phyloP scores from a whole-genome alignment of 306 rosid genomes.

The Prunus persica region Prunus_persica_NCBIv2 NC_034013.1:16468001-16468500 shows the following conservation, averaged over 20 bases:
- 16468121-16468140: slow-evolving; percentile 16
- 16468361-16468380: slow-evolving; percentile 2
- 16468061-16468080: not conserved
- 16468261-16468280: slow-evolving; percentile 6
- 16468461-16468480: slow-evolving; percentile 10
- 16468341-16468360: slow-evolving; percentile 9
- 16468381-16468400: slow-evolving; percentile 19
- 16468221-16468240: slow-evolving; percentile 16
- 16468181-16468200: slow-evolving; percentile 6
- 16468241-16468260: slow-evolving; percentile 6
- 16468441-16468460: slow-evolving; percentile 17
- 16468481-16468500: slow-evolving; percentile 5
- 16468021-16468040: not conserved
- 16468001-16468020: not conserved
- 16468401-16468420: slow-evolving; percentile 43
- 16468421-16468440: slow-evolving; percentile 34
- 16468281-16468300: slow-evolving; percentile 40
- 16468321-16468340: slow-evolving; percentile 18
- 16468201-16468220: slow-evolving; percentile 6
- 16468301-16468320: slow-evolving; percentile 5
- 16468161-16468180: not conserved
- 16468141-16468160: not conserved
- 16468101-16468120: not conserved
- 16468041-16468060: not conserved
- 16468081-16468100: not conserved